Percentiles rank a stretch among this genome's conserved stretches.
Evolutionary conservation across 1,139 yeast species (phyloP).

Genomic region (Hemisphaericaspora xylofermentans): DNA sequence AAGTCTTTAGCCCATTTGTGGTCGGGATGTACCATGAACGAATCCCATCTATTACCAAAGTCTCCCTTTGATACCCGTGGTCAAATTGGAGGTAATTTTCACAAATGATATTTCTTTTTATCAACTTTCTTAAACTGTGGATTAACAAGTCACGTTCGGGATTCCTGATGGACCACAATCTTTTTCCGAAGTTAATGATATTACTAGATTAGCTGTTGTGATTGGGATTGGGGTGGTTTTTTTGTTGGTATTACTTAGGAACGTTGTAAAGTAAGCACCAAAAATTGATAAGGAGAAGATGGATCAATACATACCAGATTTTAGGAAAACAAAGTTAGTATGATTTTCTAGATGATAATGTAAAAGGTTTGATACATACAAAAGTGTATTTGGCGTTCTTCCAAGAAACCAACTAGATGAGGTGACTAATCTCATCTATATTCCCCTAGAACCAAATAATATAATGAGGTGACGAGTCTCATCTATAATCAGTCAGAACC

Average conservation of each 20-base stretch:
- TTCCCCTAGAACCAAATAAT: no score
- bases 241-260: slow-evolving; percentile 9
- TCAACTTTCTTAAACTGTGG: slow-evolving; percentile 20
- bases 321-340: no score
- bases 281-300: neutral
- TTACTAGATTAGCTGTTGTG: slow-evolving; percentile 17
- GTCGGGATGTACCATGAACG: slow-evolving; percentile 34
- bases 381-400: no score
- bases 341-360: no score
- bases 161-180: slow-evolving; percentile 25
- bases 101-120: slow-evolving; percentile 45
- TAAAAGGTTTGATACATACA: no score
- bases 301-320: slow-evolving; percentile 3
- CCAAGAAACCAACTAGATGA: no score
- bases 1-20: slow-evolving; percentile 29
- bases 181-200: slow-evolving; percentile 16
- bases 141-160: slow-evolving; percentile 11
- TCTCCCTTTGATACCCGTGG: slow-evolving; percentile 39
- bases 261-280: slow-evolving; percentile 2
- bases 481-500: no score
- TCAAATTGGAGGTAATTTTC: slow-evolving; percentile 37
- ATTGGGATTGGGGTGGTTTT: slow-evolving; percentile 14
- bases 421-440: no score
- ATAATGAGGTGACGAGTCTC: no score
- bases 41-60: slow-evolving; percentile 26